A percentile compares a stretch with the other conserved stretches of the same genome.
phyloP scores from a whole-genome alignment of 805 yeast genomes.

The Metschnikowia baotianmanensis region DNA sequence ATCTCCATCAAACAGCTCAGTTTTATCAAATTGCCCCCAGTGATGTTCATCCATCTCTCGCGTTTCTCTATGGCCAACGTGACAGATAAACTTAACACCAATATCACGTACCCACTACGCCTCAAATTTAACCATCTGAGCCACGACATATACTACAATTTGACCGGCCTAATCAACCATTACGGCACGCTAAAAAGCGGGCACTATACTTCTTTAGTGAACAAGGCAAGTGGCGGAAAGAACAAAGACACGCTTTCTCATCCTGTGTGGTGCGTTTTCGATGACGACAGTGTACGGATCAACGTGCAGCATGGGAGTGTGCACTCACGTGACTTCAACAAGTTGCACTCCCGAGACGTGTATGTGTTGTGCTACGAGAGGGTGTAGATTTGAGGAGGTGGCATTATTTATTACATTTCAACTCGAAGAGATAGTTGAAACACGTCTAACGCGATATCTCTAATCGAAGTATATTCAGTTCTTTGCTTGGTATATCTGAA shows the following conservation, averaged over 20 bases:
- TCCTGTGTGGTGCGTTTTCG: constrained; percentile 71
- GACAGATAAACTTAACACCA: constrained; percentile 50
- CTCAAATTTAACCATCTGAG: constrained; percentile 42
- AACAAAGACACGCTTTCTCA: constrained; percentile 26
- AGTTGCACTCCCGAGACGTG: constrained; percentile 53
- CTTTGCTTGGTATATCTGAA: too few relatives aligned
- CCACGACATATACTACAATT: constrained; percentile 43
- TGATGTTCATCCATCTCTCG: constrained; percentile 40
- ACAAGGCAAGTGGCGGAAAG: constrained; percentile 33
- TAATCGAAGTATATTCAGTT: too few relatives aligned
- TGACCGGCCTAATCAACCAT: constrained; percentile 68
- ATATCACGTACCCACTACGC: constrained; percentile 54
- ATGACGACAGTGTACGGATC: constrained; percentile 58
- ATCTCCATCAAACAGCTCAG: constrained; percentile 24
- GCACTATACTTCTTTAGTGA: constrained; percentile 69
- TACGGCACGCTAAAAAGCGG: constrained; percentile 70
- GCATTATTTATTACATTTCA: background rate
- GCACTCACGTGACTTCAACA: constrained; percentile 27
- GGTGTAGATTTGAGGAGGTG: constrained; percentile 5
- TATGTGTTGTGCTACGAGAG: constrained; percentile 68
- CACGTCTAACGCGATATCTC: too few relatives aligned
- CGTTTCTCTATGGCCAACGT: constrained; percentile 48
- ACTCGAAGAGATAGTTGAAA: too few relatives aligned
- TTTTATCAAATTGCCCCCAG: constrained; percentile 37
- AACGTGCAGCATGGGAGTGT: constrained; percentile 48